Evolutionary conservation across 2,329 filamentous ascomycete genomes (phyloP).

Genomic region (Neonectria magnoliae): DNA sequence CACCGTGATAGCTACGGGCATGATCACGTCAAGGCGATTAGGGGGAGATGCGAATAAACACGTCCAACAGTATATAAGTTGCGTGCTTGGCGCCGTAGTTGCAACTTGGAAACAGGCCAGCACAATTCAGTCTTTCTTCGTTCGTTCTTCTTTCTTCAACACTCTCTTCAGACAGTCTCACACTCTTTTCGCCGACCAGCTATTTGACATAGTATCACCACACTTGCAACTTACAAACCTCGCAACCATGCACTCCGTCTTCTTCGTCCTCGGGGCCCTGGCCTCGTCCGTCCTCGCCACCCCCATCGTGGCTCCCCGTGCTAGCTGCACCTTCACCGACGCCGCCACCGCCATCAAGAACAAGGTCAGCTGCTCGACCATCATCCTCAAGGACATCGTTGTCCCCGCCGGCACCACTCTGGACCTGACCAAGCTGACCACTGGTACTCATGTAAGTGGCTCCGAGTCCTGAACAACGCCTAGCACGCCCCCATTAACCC

Average conservation of each 20-base stretch:
- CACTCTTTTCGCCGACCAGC: neutral
- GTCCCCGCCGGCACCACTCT: slow-evolving; percentile 69
- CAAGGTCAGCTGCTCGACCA: slow-evolving; percentile 63
- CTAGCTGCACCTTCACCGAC: slow-evolving; percentile 64
- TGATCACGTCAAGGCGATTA: neutral
- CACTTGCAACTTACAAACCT: neutral
- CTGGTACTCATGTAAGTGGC: slow-evolving; percentile 54
- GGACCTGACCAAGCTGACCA: slow-evolving; percentile 63
- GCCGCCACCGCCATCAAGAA: slow-evolving; percentile 57
- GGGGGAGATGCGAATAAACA: neutral
- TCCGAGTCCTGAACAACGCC: neutral
- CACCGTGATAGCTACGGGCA: slow-evolving; percentile 21
- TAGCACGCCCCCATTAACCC: neutral
- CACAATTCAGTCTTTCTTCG: neutral
- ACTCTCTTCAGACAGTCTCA: neutral
- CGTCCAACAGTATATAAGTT: neutral
- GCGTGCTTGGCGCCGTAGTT: neutral
- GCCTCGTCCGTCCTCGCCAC: slow-evolving; percentile 38
- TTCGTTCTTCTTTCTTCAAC: slow-evolving; percentile 6
- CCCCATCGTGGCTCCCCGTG: slow-evolving; percentile 36
- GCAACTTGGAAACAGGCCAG: neutral
- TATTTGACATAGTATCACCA: neutral
- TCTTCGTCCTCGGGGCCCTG: slow-evolving; percentile 43
- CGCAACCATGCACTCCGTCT: slow-evolving; percentile 25
- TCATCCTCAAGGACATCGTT: slow-evolving; percentile 61